Percentiles rank a stretch among this genome's conserved stretches.
These are phyloP conservation scores for Phanerochaete carnosa DNA, from an alignment of 768 basidiomycete species.

Conservation along the genomic window DNA sequence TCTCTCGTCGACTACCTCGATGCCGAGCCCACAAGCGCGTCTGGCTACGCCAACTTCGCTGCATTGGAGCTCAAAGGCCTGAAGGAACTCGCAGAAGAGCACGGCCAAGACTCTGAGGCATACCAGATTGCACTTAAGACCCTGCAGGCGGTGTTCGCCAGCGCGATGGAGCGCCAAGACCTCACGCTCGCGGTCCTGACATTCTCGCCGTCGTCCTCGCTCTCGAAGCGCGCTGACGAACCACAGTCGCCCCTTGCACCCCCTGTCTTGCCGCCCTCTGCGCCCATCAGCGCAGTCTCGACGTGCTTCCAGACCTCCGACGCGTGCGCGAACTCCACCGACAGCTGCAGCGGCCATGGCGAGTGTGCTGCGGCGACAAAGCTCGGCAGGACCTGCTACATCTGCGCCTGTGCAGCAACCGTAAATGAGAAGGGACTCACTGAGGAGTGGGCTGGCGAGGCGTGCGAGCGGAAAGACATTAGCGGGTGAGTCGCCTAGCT, in stretches of 20 bases:
- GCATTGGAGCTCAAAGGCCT: slow-evolving; percentile 57
- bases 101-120: slow-evolving; percentile 52
- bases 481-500: slow-evolving; percentile 59
- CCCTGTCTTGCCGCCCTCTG: slow-evolving; percentile 36
- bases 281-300: slow-evolving; percentile 56
- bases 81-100: slow-evolving; percentile 39
- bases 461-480: slow-evolving; percentile 76
- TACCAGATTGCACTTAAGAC: slow-evolving; percentile 45
- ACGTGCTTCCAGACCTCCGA: slow-evolving; percentile 58
- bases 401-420: slow-evolving; percentile 45
- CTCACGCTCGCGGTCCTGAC: slow-evolving; percentile 54
- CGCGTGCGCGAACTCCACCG: slow-evolving; percentile 60
- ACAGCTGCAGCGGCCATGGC: slow-evolving; percentile 67
- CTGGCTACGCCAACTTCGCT: slow-evolving; percentile 41
- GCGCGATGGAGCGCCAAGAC: slow-evolving; percentile 35
- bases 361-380: slow-evolving; percentile 59
- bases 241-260: slow-evolving; percentile 47
- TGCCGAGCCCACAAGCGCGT: slow-evolving; percentile 25
- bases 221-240: slow-evolving; percentile 34
- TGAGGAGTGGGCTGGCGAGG: slow-evolving; percentile 70
- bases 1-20: slow-evolving; percentile 54
- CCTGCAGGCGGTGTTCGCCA: slow-evolving; percentile 47
- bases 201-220: slow-evolving; percentile 23
- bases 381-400: slow-evolving; percentile 51
- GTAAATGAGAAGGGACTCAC: slow-evolving; percentile 52